These are phyloP conservation scores for Hypoxylon lenormandii DNA, from an alignment of 495 filamentous ascomycete species.

Conservation along the genomic window DNA sequence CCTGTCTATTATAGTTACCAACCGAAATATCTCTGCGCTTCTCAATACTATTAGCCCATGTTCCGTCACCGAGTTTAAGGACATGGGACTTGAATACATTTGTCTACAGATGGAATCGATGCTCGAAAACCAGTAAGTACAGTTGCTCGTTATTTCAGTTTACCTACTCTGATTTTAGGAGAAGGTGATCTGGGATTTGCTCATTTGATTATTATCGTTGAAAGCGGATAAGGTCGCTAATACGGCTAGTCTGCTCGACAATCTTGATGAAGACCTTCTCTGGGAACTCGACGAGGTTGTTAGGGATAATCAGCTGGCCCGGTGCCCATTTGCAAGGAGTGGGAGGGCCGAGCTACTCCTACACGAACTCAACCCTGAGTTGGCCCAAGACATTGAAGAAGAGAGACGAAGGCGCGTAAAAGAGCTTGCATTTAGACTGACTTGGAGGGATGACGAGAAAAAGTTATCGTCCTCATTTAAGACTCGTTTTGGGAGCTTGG, in stretches of 20 bases:
- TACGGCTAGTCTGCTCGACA: constrained; percentile 69
- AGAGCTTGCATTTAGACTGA: constrained; percentile 69
- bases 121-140: constrained; percentile 77
- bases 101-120: constrained; percentile 89
- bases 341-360: constrained; percentile 76
- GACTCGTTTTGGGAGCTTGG: constrained; percentile 64
- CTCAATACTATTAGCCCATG: constrained; percentile 86
- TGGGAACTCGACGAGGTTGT: constrained; percentile 81
- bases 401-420: constrained; percentile 62
- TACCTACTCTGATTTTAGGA: not conserved
- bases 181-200: not conserved
- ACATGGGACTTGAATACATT: constrained; percentile 88
- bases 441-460: constrained; percentile 69
- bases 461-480: constrained; percentile 62
- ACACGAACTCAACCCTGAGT: constrained; percentile 74
- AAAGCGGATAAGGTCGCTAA: constrained; percentile 13
- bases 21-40: constrained; percentile 84
- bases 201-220: not conserved
- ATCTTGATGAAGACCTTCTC: constrained; percentile 86
- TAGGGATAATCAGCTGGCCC: constrained; percentile 80
- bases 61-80: constrained; percentile 84
- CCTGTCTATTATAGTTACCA: constrained; percentile 79
- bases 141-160: constrained; percentile 49
- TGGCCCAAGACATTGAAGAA: constrained; percentile 65
- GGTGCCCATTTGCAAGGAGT: constrained; percentile 78